These are phyloP conservation scores for Scheffersomyces segobiensis DNA, from an alignment of 1,139 yeast genomes.

Conservation along the genomic window DNA sequence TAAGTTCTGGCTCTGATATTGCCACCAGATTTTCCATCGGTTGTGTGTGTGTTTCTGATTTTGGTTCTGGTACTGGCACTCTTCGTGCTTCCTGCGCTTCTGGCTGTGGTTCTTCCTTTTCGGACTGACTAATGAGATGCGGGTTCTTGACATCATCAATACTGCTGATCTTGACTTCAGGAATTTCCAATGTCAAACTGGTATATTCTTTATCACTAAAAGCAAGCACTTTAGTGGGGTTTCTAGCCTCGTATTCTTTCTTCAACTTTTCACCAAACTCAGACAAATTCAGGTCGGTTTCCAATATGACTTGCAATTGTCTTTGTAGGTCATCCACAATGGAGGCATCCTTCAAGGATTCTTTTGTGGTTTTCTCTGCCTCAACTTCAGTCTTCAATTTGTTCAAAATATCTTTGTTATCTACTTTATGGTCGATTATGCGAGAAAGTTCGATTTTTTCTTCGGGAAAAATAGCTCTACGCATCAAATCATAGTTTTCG, in stretches of 20 bases:
- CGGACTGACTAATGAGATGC: slow-evolving; percentile 21
- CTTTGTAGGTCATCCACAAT: slow-evolving; percentile 6
- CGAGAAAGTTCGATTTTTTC: slow-evolving; percentile 6
- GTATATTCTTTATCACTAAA: slow-evolving; percentile 13
- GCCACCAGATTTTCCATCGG: background rate
- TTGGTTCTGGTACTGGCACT: background rate
- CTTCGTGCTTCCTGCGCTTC: background rate
- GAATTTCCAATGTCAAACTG: background rate
- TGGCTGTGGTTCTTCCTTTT: slow-evolving; percentile 4
- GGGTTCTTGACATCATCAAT: slow-evolving; percentile 28
- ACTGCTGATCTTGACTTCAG: slow-evolving; percentile 14
- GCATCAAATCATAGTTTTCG: slow-evolving; percentile 38
- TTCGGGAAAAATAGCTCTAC: slow-evolving; percentile 8
- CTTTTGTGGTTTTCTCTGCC: slow-evolving; percentile 7
- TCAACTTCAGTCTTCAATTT: slow-evolving; percentile 22
- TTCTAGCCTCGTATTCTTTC: slow-evolving; percentile 13
- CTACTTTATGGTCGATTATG: slow-evolving; percentile 21
- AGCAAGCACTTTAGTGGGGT: slow-evolving; percentile 15
- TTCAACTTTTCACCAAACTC: slow-evolving; percentile 17
- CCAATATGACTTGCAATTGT: slow-evolving; percentile 19
- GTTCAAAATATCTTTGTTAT: slow-evolving; percentile 15
- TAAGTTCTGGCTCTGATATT: background rate
- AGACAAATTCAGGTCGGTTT: slow-evolving; percentile 12
- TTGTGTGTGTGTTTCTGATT: background rate
- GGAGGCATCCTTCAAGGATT: background rate